phyloP scores from a whole-genome alignment of 1,139 yeast species.

The Protomyces pachydermus region DNA sequence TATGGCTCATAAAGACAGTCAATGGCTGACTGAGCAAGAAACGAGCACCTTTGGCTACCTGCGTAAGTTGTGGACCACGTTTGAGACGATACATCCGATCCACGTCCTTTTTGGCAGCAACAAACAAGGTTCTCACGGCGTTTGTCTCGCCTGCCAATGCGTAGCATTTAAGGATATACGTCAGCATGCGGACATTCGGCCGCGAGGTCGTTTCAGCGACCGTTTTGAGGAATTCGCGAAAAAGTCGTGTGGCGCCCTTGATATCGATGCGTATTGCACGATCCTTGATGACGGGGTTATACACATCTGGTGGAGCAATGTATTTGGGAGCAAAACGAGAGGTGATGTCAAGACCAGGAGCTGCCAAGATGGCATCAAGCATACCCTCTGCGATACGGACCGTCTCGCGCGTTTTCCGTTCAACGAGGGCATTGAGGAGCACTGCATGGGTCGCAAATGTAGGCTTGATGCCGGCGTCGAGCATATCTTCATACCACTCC shows the following conservation, averaged over 20 bases:
- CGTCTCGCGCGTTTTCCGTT: neutral
- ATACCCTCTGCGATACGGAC: neutral
- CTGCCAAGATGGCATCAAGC: constrained; percentile 3
- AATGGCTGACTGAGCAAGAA: constrained; percentile 6
- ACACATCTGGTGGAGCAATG: constrained; percentile 11
- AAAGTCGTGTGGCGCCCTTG: constrained; percentile 5
- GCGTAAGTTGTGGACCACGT: neutral
- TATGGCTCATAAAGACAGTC: constrained; percentile 1
- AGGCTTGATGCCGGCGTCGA: constrained; percentile 7
- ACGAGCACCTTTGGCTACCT: constrained; percentile 16
- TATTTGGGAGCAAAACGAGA: constrained; percentile 13
- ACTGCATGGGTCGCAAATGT: constrained; percentile 13
- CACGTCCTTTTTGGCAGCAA: constrained; percentile 13
- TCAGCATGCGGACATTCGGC: constrained; percentile 12
- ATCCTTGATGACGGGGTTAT: constrained; percentile 1
- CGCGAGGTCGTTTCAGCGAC: constrained; percentile 7
- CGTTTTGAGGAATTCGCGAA: constrained; percentile 6
- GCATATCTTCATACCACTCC: constrained; percentile 18
- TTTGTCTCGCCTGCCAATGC: neutral
- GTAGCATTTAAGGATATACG: constrained; percentile 5
- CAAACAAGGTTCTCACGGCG: constrained; percentile 12
- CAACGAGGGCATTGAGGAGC: constrained; percentile 15
- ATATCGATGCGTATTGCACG: neutral
- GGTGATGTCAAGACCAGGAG: constrained; percentile 5
- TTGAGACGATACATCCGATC: constrained; percentile 14